phyloP scores from a whole-genome alignment of 306 rosid genomes.

The Glycyrrhiza uralensis region DNA sequence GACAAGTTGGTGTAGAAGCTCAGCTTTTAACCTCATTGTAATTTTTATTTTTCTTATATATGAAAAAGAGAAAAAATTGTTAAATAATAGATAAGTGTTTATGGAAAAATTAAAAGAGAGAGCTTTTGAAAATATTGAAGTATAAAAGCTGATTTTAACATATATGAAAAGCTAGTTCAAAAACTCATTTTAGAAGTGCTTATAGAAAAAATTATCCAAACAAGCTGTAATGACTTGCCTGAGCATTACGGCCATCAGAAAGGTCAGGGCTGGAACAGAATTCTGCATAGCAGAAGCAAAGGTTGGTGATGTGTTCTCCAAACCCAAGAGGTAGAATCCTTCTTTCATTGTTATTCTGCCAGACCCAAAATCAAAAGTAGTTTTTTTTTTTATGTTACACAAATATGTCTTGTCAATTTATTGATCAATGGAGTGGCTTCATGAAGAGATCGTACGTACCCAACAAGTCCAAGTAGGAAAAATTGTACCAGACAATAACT shows the following conservation, averaged over 20 bases:
- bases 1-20: too few species aligned
- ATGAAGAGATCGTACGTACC: slow-evolving; percentile 42
- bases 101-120: too few species aligned
- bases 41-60: too few species aligned
- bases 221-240: too few species aligned
- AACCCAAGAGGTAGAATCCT: slow-evolving; percentile 64
- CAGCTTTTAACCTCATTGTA: too few species aligned
- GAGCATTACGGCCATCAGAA: slow-evolving; percentile 62
- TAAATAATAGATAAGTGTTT: too few species aligned
- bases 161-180: too few species aligned
- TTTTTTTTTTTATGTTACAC: neutral
- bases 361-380: neutral
- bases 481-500: slow-evolving; percentile 34
- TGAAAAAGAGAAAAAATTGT: too few species aligned
- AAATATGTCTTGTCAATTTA: neutral
- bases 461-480: slow-evolving; percentile 66
- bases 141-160: too few species aligned
- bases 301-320: slow-evolving; percentile 70
- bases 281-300: slow-evolving; percentile 73
- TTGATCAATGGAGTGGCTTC: neutral
- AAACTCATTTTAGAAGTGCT: too few species aligned
- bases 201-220: too few species aligned
- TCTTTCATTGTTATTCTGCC: slow-evolving; percentile 70
- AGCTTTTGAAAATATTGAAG: too few species aligned
- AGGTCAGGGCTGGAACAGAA: slow-evolving; percentile 75